Conservation (phyloP, 2,329 filamentous ascomycete genomes). For the Juglanconis sp. region DNA sequence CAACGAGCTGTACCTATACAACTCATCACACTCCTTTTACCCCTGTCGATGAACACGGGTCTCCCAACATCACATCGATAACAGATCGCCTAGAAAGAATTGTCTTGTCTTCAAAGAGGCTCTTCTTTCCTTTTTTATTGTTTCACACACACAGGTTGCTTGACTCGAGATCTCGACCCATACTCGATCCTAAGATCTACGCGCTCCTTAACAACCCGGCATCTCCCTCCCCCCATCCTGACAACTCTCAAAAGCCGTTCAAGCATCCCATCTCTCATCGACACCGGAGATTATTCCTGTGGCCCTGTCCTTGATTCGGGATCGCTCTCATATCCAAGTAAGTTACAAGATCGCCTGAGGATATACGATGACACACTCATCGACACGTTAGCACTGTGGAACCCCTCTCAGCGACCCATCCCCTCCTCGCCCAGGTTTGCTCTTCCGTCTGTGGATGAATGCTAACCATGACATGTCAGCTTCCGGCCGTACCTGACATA, state of each 20-base stretch:
- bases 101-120: conserved; percentile 27
- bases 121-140: conserved; percentile 33
- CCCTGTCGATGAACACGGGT: conserved; percentile 14
- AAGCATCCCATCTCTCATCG: conserved; percentile 23
- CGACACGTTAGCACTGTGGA: conserved; percentile 30
- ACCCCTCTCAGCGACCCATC: conserved; percentile 21
- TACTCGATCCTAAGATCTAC: conserved; percentile 28
- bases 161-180: conserved; percentile 16
- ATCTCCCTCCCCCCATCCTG: conserved; percentile 15
- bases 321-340: conserved; percentile 37
- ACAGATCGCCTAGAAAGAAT: conserved; percentile 23
- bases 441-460: conserved; percentile 30
- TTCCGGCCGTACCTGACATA: conserved; percentile 33
- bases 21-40: conserved; percentile 42
- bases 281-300: conserved; percentile 29
- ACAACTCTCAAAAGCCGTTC: conserved; percentile 12
- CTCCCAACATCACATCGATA: conserved; percentile 24
- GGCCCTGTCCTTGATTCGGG: conserved; percentile 28
- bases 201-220: conserved; percentile 32
- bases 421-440: conserved; percentile 23
- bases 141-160: conserved; percentile 26
- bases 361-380: conserved; percentile 35
- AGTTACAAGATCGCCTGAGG: conserved; percentile 33
- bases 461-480: conserved; percentile 37
- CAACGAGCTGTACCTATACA: conserved; percentile 41